A percentile compares a stretch with the other conserved stretches of the same genome.
phyloP scores from a whole-genome alignment of 164 flowering plant species.

The Chimonanthus salicifolius region DNA sequence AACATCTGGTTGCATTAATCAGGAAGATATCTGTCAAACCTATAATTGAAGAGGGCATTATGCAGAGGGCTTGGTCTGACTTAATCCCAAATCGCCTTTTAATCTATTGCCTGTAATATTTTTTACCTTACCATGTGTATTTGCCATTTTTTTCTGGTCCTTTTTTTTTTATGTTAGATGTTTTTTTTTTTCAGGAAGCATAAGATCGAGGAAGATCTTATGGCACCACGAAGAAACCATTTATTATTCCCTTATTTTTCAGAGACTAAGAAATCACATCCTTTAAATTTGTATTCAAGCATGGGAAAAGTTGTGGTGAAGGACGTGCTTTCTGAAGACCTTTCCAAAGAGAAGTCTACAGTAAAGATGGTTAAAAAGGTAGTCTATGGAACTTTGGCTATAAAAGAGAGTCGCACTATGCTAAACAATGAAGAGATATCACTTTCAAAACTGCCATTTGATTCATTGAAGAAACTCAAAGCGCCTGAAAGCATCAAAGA shows the following conservation, averaged over 20 bases:
- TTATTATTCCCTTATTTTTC: constrained; percentile 37
- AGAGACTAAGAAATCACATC: constrained; percentile 16
- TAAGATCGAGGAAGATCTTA: constrained; percentile 33
- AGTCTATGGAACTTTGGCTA: constrained; percentile 3
- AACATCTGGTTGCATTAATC: constrained; percentile 9
- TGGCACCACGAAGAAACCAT: constrained; percentile 58
- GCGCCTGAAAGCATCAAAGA: constrained; percentile 12
- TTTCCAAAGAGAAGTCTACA: constrained; percentile 14
- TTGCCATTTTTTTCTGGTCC: neutral
- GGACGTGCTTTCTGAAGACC: constrained; percentile 12
- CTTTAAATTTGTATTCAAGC: constrained; percentile 8
- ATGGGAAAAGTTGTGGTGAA: constrained; percentile 17
- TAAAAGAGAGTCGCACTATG: constrained; percentile 6
- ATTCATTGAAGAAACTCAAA: constrained; percentile 20
- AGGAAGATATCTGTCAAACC: constrained; percentile 51
- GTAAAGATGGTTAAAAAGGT: constrained; percentile 11
- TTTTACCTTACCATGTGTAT: neutral
- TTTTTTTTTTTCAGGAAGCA: constrained; percentile 45
- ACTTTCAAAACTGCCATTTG: constrained; percentile 3
- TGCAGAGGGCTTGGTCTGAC: constrained; percentile 71
- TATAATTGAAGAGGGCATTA: constrained; percentile 21
- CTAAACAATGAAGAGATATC: constrained; percentile 11
- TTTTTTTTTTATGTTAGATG: neutral
- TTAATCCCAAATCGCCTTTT: constrained; percentile 59
- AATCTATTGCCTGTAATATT: constrained; percentile 79